Conservation (phyloP, 805 yeast species). For the Barnettozyma wickerhamii region DNA sequence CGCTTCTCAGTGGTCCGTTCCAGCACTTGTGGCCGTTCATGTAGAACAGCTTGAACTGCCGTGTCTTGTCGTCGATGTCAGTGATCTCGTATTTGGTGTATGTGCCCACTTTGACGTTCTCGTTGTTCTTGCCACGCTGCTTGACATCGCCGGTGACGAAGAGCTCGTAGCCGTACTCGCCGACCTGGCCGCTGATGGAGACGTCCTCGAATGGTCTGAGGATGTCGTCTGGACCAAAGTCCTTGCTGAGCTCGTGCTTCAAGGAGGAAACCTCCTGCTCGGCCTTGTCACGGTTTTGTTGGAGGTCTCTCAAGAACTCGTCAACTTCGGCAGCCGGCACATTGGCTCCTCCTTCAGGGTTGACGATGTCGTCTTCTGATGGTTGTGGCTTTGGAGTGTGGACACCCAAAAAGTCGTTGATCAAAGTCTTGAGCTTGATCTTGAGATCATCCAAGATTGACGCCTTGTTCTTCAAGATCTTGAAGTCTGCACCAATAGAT, state of each 20-base stretch:
- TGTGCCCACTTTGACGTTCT: conserved; percentile 48
- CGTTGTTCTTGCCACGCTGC: conserved; percentile 51
- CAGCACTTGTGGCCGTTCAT: conserved; percentile 77
- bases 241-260: conserved; percentile 19
- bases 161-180: conserved; percentile 67
- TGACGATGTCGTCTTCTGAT: conserved; percentile 3
- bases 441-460: conserved; percentile 10
- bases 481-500: neutral
- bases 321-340: conserved; percentile 4
- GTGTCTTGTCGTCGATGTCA: conserved; percentile 28
- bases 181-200: conserved; percentile 47
- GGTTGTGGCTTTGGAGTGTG: conserved; percentile 9
- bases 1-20: conserved; percentile 88
- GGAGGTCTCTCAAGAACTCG: conserved; percentile 13
- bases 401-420: conserved; percentile 23
- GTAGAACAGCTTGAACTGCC: conserved; percentile 37
- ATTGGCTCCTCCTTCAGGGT: conserved; percentile 1
- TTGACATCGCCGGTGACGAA: conserved; percentile 52
- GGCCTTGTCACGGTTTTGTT: conserved; percentile 8
- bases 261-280: conserved; percentile 16
- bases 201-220: conserved; percentile 51
- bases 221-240: conserved; percentile 61
- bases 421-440: conserved; percentile 8
- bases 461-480: neutral
- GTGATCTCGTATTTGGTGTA: conserved; percentile 25